Evolutionary conservation across 495 filamentous ascomycete genomes (phyloP).

Genomic region (Aeminium ludgeri): DNA sequence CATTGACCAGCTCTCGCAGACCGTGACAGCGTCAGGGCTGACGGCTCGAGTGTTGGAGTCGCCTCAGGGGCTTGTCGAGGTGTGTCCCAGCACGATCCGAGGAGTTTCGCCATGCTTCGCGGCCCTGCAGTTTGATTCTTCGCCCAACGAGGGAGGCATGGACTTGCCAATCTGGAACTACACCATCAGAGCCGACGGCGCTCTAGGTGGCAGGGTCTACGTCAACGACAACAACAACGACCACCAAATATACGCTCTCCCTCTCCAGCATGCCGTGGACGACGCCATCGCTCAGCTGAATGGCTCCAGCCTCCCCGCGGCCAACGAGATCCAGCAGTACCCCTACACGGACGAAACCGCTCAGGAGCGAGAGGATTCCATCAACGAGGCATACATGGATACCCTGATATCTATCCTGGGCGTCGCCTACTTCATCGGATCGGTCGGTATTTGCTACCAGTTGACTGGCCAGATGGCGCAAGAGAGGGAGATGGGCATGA

Average conservation of each 20-base stretch:
- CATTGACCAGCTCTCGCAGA: constrained; percentile 41
- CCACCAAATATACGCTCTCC: constrained; percentile 55
- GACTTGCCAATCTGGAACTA: constrained; percentile 57
- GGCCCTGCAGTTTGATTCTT: constrained; percentile 57
- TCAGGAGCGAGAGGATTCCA: constrained; percentile 41
- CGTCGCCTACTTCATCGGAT: constrained; percentile 54
- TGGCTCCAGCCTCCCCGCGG: constrained; percentile 19
- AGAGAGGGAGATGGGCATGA: constrained; percentile 27
- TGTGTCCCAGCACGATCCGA: constrained; percentile 49
- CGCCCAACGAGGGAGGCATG: constrained; percentile 46
- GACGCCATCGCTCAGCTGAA: constrained; percentile 44
- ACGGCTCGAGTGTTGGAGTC: constrained; percentile 35
- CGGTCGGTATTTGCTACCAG: constrained; percentile 61
- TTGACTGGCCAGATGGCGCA: constrained; percentile 28
- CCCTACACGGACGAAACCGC: constrained; percentile 52
- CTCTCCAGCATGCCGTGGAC: constrained; percentile 63
- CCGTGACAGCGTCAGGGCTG: constrained; percentile 35
- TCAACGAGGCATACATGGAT: constrained; percentile 49
- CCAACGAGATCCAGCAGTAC: constrained; percentile 37
- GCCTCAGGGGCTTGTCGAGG: constrained; percentile 37
- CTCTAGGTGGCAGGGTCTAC: constrained; percentile 41
- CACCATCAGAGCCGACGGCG: constrained; percentile 55
- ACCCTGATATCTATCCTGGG: constrained; percentile 49
- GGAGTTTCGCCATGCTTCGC: constrained; percentile 59
- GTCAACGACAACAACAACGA: constrained; percentile 44